These are phyloP conservation scores for Skeletonema costatum DNA, from an alignment of 108 stramenopile genomes.

Conservation along the genomic window DNA sequence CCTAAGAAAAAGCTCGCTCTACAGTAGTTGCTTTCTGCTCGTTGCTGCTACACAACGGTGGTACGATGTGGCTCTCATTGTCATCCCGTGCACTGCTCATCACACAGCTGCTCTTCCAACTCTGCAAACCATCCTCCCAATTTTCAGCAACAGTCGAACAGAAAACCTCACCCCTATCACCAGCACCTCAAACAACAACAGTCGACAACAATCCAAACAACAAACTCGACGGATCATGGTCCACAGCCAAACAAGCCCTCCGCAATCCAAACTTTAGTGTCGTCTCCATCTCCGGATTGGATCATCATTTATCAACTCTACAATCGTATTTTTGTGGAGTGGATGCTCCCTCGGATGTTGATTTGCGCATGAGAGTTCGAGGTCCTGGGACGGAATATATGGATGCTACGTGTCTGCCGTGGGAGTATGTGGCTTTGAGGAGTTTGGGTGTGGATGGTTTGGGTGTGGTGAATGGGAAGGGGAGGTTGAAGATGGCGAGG, in stretches of 20 bases:
- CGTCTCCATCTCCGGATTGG: conserved; percentile 33
- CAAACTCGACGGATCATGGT: conserved; percentile 19
- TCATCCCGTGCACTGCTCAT: not conserved
- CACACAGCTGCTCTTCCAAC: not conserved
- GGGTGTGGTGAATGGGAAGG: not conserved
- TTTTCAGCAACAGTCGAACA: not conserved
- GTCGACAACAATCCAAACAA: not conserved
- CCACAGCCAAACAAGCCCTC: conserved; percentile 35
- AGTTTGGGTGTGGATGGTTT: conserved; percentile 41
- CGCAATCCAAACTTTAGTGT: conserved; percentile 48
- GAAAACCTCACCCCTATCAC: not conserved
- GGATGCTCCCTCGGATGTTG: conserved; percentile 43
- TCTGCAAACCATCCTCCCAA: not conserved
- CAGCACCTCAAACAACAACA: not conserved
- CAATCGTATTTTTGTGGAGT: conserved; percentile 44
- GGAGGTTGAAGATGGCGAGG: conserved; percentile 38
- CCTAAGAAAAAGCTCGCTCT: too few species aligned
- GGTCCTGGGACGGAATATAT: conserved; percentile 69
- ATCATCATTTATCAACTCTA: conserved; percentile 25
- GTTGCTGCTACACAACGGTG: not conserved
- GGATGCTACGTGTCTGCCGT: conserved; percentile 39
- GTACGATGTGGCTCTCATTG: not conserved
- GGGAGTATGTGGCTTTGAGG: conserved; percentile 56
- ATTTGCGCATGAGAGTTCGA: conserved; percentile 49
- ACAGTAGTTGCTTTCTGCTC: too few species aligned